Evolutionary conservation across 768 basidiomycete species (phyloP).

Genomic region (Termitomyces sp.): DNA sequence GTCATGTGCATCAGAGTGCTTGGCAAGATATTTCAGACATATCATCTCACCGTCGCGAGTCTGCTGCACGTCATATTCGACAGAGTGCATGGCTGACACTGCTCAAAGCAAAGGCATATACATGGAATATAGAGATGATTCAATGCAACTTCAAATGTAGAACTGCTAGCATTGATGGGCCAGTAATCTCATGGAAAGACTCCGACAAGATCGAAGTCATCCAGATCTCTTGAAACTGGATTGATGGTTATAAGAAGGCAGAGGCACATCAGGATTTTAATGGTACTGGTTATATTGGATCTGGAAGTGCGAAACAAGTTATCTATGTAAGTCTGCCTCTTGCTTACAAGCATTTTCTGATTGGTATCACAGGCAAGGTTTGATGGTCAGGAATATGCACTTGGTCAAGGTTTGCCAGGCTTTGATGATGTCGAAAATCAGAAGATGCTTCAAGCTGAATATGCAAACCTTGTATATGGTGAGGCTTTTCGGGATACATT

Average conservation of each 20-base stretch:
- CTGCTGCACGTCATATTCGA: not conserved
- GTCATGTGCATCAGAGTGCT: not conserved
- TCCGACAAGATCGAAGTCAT: not conserved
- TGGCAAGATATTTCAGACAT: not conserved
- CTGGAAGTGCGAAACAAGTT: not conserved
- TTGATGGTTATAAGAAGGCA: not conserved
- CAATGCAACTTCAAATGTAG: not conserved
- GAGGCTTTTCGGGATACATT: constrained; percentile 10
- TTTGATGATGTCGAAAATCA: not conserved
- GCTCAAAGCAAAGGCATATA: not conserved
- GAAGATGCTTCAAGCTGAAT: constrained; percentile 9
- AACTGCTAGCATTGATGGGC: not conserved
- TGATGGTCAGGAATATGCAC: constrained; percentile 11
- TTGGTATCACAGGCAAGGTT: too few species aligned
- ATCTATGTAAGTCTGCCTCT: not conserved
- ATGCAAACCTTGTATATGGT: constrained; percentile 12
- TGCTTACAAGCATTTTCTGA: too few species aligned
- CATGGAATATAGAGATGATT: not conserved
- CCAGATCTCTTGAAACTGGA: not conserved
- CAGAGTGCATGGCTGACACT: not conserved
- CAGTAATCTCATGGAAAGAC: not conserved
- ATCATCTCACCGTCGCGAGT: not conserved
- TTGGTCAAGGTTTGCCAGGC: constrained; percentile 6
- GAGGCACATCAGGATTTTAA: not conserved
- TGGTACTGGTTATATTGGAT: not conserved